Evolutionary conservation across 805 yeast genomes (phyloP), one percentile per base, ranked within the genome.

Genomic region (Candida oleophila): DNA sequence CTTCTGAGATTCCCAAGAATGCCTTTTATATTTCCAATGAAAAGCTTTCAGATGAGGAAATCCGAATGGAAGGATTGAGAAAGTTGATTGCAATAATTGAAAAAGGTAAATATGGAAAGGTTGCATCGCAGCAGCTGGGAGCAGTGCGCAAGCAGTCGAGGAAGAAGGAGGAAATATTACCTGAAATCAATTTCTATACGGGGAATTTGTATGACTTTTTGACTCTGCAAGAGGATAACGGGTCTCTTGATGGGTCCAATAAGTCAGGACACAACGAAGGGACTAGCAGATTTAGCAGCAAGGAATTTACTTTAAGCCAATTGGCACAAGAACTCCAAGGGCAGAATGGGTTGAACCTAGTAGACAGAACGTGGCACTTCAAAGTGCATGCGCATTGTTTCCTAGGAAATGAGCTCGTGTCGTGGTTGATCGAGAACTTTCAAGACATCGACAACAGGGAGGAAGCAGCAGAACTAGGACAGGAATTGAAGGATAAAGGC

Each of bases 311-410:
- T 55, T 56, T 85, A 2, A 39, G 62, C 0, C 80, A 74, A 18
- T 63, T 92, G 22, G 86, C 90, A 0, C 67, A 68, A 2, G 88
- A 85, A 45, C 61, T 92, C 42, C 95, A 85, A 55, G 78, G 85
- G 3, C 71, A 76, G 1, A 91, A 90, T 7, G 77, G 77, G 1
- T 66, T 92, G 5, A 74, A 73, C 18, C 71, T 94, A 33, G 82
- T 79, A 1, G 96, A 89, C 55, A 74, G 97, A 54, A 78, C 84
- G 30, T 92, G 99, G 99, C 98, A 92, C 63, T 82, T 91, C 80
- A 83, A 82, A 51, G 69, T 79, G 3, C 95, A 89, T 60, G 72
- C 76, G 22, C 80, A 85, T 51, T 87, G 96, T 65, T 89, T 92
- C 59, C 62, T 89, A 20, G 98, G 98, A 0, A 81, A 83, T 51